Conservation (phyloP, 1,139 yeast genomes). For the Arxiozyma slooffiae region DNA sequence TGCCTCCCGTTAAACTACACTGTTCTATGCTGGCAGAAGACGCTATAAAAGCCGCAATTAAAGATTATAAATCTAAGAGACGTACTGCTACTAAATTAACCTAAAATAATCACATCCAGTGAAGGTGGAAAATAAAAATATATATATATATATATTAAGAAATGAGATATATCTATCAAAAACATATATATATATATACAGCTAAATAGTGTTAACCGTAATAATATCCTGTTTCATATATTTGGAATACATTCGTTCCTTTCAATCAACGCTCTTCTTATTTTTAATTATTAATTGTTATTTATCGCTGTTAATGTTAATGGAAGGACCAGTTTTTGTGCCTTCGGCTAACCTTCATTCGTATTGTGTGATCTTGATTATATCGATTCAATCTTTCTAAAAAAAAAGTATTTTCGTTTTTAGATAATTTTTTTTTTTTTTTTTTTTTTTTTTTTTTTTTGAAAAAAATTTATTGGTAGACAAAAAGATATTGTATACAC, state of each 20-base stretch:
- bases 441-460: background rate
- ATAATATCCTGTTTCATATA: background rate
- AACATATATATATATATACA: background rate
- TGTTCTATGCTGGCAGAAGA: constrained; percentile 99
- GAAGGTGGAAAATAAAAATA: no score
- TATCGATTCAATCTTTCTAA: background rate
- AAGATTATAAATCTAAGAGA: constrained; percentile 77
- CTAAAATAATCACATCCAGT: constrained; percentile 1
- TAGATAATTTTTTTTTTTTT: background rate
- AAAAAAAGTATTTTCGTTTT: no score
- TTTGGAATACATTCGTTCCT: background rate
- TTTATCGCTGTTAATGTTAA: no score
- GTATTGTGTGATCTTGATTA: background rate
- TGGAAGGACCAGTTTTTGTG: no score
- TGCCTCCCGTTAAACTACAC: constrained; percentile 95
- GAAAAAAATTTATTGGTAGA: no score
- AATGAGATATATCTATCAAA: background rate
- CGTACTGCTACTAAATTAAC: constrained; percentile 8
- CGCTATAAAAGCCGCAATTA: constrained; percentile 93
- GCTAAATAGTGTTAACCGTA: background rate
- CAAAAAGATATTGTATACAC: no score
- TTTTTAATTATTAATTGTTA: no score
- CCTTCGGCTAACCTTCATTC: background rate
- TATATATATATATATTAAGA: no score
- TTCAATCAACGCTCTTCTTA: background rate